Evolutionary conservation across 2,329 filamentous ascomycete genomes (phyloP), one percentile per base, ranked within the genome.

Genomic region (Dactylellina cionopaga): DNA sequence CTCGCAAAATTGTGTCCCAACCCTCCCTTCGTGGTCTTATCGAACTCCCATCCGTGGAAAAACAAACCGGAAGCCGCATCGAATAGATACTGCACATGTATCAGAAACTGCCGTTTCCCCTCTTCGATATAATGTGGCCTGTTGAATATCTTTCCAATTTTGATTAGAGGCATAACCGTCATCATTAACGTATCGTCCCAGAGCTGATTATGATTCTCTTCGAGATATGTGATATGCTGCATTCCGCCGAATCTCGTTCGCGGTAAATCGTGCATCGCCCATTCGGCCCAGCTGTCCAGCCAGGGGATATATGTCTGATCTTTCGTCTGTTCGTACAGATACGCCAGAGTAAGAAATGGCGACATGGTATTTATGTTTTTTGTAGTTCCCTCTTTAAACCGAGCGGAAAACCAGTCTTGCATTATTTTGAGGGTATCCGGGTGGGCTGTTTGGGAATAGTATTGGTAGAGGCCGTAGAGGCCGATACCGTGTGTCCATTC

Each of bases 111-210:
- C 5, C 86, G 83, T 81, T 92, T 92, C 9, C 90, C 90, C 80
- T 94, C 91, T 41, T 87, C 89, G 24, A 93, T 83, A 78, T 94
- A 94, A 75, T 90, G 85, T 0, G 89, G 89, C 1, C 90, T 83
- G 72, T 86, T 83, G 1, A 94, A 84, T 2, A 92, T 82, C 63
- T 88, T 84, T 0, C 91, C 91, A 72, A 92, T 92, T 82, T 93
- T 93, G 15, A 90, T 90, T 15, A 93, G 83, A 1, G 91, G 91
- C 80, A 93, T 82, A 4, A 92, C 90, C 0, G 90, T 92, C 91
- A 94, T 94, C 90, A 94, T 93, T 44, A 94, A 83, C 4, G 91
- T 94, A 79, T 94, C 91, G 76, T 92, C 91, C 91, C 91, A 94
- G 19, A 93, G 83, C 81, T 93, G 89, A 79, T 91, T 85, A 74